Evolutionary conservation across 305 asterid species (phyloP).

Genomic region (Fraxinus angustifolia): DNA sequence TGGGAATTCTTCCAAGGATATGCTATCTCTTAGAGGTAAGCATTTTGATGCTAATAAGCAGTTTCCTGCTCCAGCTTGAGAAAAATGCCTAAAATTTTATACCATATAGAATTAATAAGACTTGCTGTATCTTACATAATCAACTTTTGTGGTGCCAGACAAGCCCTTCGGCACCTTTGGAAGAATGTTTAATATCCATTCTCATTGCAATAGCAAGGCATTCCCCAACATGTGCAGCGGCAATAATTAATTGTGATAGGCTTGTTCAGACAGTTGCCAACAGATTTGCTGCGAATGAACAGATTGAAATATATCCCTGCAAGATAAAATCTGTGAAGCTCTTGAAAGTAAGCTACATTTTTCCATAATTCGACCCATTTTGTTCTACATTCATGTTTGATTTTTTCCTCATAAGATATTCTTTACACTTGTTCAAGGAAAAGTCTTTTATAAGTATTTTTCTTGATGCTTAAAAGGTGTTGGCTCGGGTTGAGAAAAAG

Average conservation of each 20-base stretch:
- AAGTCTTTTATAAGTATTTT: neutral
- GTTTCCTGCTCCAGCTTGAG: conserved; percentile 8
- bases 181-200: conserved; percentile 75
- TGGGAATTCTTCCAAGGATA: conserved; percentile 83
- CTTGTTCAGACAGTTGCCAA: conserved; percentile 71
- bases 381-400: neutral
- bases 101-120: conserved; percentile 9
- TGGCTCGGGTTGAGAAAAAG: conserved; percentile 62
- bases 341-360: conserved; percentile 55
- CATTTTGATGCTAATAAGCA: conserved; percentile 22
- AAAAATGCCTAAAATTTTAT: neutral
- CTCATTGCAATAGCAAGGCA: conserved; percentile 86
- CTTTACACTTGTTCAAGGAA: neutral
- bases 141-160: conserved; percentile 45
- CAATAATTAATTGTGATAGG: conserved; percentile 58
- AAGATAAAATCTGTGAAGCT: conserved; percentile 75
- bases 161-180: conserved; percentile 62
- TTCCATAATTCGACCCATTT: neutral
- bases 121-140: neutral
- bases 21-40: conserved; percentile 82
- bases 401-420: neutral
- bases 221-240: conserved; percentile 85
- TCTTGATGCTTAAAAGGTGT: conserved; percentile 54
- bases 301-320: conserved; percentile 50
- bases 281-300: conserved; percentile 56